Percentiles rank a stretch among this genome's conserved stretches.
These are phyloP conservation scores for Trametes punicea DNA, from an alignment of 768 basidiomycete species.

Conservation along the genomic window DNA sequence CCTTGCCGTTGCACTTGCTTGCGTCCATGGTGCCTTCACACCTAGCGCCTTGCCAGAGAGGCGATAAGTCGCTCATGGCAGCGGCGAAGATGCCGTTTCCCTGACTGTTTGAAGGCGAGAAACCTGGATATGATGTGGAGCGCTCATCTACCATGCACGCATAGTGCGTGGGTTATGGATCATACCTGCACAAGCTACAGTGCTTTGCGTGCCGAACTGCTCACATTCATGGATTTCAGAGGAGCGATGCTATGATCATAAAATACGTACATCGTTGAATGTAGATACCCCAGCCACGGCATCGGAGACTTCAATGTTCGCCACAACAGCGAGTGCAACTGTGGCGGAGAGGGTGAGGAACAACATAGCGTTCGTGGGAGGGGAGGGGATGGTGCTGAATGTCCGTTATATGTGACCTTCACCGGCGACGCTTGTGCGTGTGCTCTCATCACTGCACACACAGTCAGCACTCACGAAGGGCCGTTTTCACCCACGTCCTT, in stretches of 20 bases:
- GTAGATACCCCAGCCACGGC: slow-evolving; percentile 20
- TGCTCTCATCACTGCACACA: too few species aligned
- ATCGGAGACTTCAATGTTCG: slow-evolving; percentile 1
- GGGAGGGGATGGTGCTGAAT: background rate
- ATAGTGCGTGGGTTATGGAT: too few species aligned
- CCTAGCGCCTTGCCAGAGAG: slow-evolving; percentile 30
- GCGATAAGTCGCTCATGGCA: slow-evolving; percentile 32
- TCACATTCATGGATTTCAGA: background rate
- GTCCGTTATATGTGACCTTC: too few species aligned
- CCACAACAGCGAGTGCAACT: background rate
- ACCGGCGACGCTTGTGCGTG: too few species aligned
- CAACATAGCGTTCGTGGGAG: background rate
- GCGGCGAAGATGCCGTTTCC: slow-evolving; percentile 31
- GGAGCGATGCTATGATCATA: background rate
- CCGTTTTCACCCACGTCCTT: too few species aligned
- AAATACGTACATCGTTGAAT: slow-evolving; percentile 21
- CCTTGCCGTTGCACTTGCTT: slow-evolving; percentile 27
- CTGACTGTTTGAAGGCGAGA: slow-evolving; percentile 30
- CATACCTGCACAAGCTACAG: slow-evolving; percentile 20
- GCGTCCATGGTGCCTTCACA: slow-evolving; percentile 31
- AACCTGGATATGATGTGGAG: slow-evolving; percentile 14
- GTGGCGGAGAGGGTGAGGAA: background rate
- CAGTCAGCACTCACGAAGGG: too few species aligned
- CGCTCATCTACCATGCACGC: too few species aligned
- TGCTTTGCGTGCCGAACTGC: slow-evolving; percentile 18